These are phyloP conservation scores for Liquidambar formosana DNA, from an alignment of 164 flowering plant genomes.

Conservation along the genomic window DNA sequence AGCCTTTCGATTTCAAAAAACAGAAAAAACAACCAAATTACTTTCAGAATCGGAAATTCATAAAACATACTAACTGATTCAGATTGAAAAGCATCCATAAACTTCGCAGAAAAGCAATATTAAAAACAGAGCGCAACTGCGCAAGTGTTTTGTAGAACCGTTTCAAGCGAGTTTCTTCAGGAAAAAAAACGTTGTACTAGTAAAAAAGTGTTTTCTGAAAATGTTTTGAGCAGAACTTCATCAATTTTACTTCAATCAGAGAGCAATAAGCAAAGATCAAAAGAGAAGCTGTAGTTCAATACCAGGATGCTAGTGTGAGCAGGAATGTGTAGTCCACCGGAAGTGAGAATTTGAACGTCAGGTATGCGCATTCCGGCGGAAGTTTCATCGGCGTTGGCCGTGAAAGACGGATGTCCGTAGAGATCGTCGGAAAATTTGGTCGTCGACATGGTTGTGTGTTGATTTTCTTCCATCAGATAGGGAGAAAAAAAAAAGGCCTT, in stretches of 20 bases:
- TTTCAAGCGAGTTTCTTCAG: too few species aligned
- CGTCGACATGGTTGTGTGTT: neutral
- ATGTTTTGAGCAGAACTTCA: too few species aligned
- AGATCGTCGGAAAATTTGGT: neutral
- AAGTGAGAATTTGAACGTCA: constrained; percentile 63
- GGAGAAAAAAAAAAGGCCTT: too few species aligned
- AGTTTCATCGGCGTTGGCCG: neutral
- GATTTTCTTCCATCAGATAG: constrained; percentile 1
- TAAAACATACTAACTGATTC: neutral
- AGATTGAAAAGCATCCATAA: neutral
- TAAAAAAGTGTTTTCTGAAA: too few species aligned
- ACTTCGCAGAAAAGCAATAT: too few species aligned
- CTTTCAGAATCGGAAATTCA: neutral
- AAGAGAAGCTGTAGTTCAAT: neutral
- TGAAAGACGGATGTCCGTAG: neutral
- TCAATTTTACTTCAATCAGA: neutral
- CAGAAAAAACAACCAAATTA: neutral
- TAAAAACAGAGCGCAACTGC: neutral
- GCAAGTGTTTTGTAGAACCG: too few species aligned
- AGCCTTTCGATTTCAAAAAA: constrained; percentile 43
- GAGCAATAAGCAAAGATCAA: neutral
- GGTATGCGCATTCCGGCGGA: constrained; percentile 26
- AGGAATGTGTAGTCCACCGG: constrained; percentile 63
- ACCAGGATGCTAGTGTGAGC: constrained; percentile 79
- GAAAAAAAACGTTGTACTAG: too few species aligned